phyloP scores from a whole-genome alignment of 176 grass and related monocot genomes.

The Avena sativa region DNA sequence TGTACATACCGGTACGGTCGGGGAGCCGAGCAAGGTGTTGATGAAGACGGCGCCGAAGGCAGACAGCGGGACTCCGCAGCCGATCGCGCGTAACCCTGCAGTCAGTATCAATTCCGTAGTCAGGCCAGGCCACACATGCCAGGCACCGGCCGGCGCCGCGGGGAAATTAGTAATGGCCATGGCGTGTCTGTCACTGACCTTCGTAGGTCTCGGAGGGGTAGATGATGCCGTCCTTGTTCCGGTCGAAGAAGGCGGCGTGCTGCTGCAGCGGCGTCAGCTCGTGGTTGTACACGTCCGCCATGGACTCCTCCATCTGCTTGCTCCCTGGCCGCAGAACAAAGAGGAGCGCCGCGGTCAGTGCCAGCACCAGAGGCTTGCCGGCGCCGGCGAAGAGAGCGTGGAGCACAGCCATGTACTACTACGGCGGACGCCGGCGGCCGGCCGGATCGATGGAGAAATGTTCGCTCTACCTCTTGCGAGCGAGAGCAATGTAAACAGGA shows the following conservation, averaged over 20 bases:
- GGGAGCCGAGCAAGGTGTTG: conserved; percentile 53
- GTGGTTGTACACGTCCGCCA: conserved; percentile 41
- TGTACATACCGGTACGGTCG: conserved; percentile 42
- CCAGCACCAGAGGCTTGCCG: not conserved
- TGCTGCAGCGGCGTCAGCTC: conserved; percentile 70
- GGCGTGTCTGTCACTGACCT: conserved; percentile 32
- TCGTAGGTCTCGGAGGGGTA: conserved; percentile 61
- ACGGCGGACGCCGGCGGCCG: too few relatives aligned
- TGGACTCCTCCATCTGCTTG: not conserved
- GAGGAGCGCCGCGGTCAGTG: not conserved
- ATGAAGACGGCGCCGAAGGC: conserved; percentile 50
- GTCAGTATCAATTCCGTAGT: not conserved
- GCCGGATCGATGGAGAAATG: too few relatives aligned
- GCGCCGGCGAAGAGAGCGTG: not conserved
- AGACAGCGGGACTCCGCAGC: conserved; percentile 50
- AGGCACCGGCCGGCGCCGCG: too few relatives aligned
- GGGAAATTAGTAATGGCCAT: too few relatives aligned
- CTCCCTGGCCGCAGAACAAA: not conserved
- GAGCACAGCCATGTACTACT: not conserved
- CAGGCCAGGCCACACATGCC: not conserved
- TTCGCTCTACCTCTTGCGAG: too few relatives aligned
- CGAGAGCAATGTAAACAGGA: too few relatives aligned
- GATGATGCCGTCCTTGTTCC: conserved; percentile 74
- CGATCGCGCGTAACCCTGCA: conserved; percentile 70
- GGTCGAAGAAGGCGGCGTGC: conserved; percentile 79